These are phyloP conservation scores for Peniophora sp. DNA, from an alignment of 1,284 basidiomycete species.

Conservation along the genomic window DNA sequence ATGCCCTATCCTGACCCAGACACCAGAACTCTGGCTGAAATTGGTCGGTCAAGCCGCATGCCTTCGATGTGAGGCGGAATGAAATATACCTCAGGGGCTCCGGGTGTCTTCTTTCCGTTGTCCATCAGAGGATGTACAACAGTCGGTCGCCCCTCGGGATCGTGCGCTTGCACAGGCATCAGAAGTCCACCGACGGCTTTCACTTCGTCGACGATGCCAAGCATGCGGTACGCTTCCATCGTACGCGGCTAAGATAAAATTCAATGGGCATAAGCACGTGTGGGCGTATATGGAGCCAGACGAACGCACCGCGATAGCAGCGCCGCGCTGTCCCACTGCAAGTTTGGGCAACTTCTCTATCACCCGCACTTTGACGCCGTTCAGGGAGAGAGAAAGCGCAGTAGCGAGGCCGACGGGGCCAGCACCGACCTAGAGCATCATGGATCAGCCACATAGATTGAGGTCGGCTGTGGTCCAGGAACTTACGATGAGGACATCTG, in stretches of 20 bases:
- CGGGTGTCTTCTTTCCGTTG: background rate
- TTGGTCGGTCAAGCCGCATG: too few relatives aligned
- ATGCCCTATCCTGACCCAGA: background rate
- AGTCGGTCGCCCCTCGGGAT: background rate
- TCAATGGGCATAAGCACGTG: background rate
- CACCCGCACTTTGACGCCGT: conserved; percentile 9
- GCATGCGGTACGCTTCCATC: background rate
- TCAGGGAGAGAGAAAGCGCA: conserved; percentile 5
- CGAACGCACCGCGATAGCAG: background rate
- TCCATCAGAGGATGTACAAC: background rate
- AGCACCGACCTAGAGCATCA: conserved; percentile 8
- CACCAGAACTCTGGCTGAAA: background rate
- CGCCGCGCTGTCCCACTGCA: background rate
- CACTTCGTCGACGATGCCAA: background rate
- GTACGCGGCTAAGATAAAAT: background rate
- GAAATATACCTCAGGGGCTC: background rate
- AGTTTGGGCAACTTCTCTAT: conserved; percentile 7
- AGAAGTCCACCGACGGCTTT: background rate
- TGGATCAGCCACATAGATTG: background rate
- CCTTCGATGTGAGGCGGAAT: too few relatives aligned
- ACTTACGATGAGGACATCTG: background rate
- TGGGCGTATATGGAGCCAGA: background rate
- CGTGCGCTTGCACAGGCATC: background rate
- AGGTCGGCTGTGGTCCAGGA: background rate
- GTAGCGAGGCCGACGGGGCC: conserved; percentile 9